phyloP scores from a whole-genome alignment of 1,139 yeast genomes.

The Magnusiomyces sp. region DNA sequence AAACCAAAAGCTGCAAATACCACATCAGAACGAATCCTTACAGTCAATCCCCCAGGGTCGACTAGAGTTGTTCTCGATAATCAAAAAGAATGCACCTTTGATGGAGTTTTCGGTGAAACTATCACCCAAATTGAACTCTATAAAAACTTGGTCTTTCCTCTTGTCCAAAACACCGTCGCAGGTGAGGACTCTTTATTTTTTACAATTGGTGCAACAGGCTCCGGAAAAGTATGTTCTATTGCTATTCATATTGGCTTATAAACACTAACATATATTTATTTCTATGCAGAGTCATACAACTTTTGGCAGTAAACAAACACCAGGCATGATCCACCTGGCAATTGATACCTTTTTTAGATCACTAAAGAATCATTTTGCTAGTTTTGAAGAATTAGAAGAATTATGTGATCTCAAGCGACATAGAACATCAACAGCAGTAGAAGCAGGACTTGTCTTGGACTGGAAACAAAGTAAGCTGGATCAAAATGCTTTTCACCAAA shows the following conservation, averaged over 20 bases:
- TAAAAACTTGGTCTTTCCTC: constrained; percentile 26
- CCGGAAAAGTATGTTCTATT: constrained; percentile 33
- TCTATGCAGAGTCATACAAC: constrained; percentile 20
- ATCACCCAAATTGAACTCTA: constrained; percentile 29
- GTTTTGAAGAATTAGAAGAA: constrained; percentile 31
- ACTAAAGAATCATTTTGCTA: constrained; percentile 21
- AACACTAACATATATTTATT: not conserved
- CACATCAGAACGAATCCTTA: constrained; percentile 16
- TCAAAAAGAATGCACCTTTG: constrained; percentile 22
- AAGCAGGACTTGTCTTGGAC: constrained; percentile 29
- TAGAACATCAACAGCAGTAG: constrained; percentile 30
- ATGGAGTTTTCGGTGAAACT: constrained; percentile 29
- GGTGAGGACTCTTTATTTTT: constrained; percentile 38
- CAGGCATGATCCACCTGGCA: constrained; percentile 30
- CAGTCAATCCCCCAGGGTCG: constrained; percentile 16
- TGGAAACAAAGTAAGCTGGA: constrained; percentile 20
- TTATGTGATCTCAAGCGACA: constrained; percentile 23
- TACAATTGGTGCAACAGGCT: constrained; percentile 45
- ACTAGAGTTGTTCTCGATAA: constrained; percentile 7
- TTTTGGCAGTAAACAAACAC: constrained; percentile 24
- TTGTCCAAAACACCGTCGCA: constrained; percentile 28
- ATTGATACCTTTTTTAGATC: constrained; percentile 34
- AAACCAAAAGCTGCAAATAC: constrained; percentile 25
- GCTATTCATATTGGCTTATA: not conserved
- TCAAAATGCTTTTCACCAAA: constrained; percentile 9